These are phyloP conservation scores for Ophiognomonia clavigignenti-juglandacearum DNA, from an alignment of 2,329 filamentous ascomycete genomes.

Conservation along the genomic window DNA sequence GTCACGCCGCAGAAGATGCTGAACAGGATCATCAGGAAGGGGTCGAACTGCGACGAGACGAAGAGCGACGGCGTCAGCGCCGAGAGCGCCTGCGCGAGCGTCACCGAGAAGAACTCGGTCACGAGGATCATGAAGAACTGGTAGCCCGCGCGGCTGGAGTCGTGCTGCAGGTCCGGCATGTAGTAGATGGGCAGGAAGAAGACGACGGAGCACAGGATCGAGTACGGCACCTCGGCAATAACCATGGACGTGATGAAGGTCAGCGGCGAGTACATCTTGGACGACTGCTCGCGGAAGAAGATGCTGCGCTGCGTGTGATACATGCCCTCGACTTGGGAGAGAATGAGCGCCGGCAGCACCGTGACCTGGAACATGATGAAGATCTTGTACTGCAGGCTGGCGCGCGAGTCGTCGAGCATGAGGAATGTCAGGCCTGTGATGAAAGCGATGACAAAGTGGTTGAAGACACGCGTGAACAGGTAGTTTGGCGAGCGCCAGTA, in stretches of 20 bases:
- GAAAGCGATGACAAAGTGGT: slow-evolving; percentile 72
- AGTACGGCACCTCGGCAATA: slow-evolving; percentile 82
- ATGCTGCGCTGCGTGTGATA: slow-evolving; percentile 76
- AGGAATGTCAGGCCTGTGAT: slow-evolving; percentile 77
- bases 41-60: slow-evolving; percentile 75
- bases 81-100: slow-evolving; percentile 70
- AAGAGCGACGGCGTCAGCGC: slow-evolving; percentile 74
- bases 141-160: slow-evolving; percentile 67
- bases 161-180: slow-evolving; percentile 67
- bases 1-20: slow-evolving; percentile 85
- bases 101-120: slow-evolving; percentile 80
- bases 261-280: slow-evolving; percentile 79
- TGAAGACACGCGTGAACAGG: slow-evolving; percentile 81
- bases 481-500: slow-evolving; percentile 89
- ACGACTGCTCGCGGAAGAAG: slow-evolving; percentile 79
- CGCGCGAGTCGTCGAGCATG: slow-evolving; percentile 68
- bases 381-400: slow-evolving; percentile 77
- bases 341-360: slow-evolving; percentile 76
- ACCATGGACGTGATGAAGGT: slow-evolving; percentile 75
- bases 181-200: slow-evolving; percentile 86
- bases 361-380: slow-evolving; percentile 91
- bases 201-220: slow-evolving; percentile 68
- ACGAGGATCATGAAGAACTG: slow-evolving; percentile 82
- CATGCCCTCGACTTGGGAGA: slow-evolving; percentile 79
- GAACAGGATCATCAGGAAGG: slow-evolving; percentile 78